Conservation (phyloP, 139 green algal species). For the Picochlorum sp. region DNA sequence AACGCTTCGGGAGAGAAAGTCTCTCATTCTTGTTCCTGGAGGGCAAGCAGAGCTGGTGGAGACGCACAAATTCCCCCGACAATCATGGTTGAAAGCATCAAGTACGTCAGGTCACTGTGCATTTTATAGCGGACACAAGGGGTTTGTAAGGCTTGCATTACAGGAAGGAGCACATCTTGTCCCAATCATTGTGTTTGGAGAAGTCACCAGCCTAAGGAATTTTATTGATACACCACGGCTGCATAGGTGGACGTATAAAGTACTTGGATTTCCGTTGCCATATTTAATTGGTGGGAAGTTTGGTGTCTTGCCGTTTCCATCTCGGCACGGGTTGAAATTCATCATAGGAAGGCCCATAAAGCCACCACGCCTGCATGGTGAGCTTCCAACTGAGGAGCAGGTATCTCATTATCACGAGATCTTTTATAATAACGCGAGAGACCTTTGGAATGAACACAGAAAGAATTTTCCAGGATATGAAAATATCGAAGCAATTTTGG, state of each 20-base stretch:
- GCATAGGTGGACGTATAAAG: conserved; percentile 68
- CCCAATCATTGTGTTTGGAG: conserved; percentile 67
- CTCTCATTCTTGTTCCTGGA: conserved; percentile 72
- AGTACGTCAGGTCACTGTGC: conserved; percentile 22
- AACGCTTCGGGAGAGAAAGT: conserved; percentile 46
- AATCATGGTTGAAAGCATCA: neutral
- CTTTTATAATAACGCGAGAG: conserved; percentile 46
- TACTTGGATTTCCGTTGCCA: conserved; percentile 53
- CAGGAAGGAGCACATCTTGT: conserved; percentile 65
- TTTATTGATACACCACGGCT: conserved; percentile 43
- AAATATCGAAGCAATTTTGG: conserved; percentile 5
- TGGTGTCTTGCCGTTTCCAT: conserved; percentile 55
- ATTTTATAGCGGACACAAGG: conserved; percentile 38
- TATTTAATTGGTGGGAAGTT: conserved; percentile 60
- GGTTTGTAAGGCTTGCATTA: conserved; percentile 64
- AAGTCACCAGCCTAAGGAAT: conserved; percentile 56
- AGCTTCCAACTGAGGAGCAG: conserved; percentile 10
- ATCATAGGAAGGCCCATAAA: conserved; percentile 59
- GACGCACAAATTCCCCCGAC: conserved; percentile 31
- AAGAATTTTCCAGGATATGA: conserved; percentile 42
- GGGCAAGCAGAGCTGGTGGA: conserved; percentile 72
- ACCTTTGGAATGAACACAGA: conserved; percentile 40
- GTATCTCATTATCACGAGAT: conserved; percentile 42
- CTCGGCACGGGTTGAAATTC: conserved; percentile 40
- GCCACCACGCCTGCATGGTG: conserved; percentile 17